Base-by-base conservation (phyloP, 441 rosid genomes). In the Populus trichocarpa region DNA sequence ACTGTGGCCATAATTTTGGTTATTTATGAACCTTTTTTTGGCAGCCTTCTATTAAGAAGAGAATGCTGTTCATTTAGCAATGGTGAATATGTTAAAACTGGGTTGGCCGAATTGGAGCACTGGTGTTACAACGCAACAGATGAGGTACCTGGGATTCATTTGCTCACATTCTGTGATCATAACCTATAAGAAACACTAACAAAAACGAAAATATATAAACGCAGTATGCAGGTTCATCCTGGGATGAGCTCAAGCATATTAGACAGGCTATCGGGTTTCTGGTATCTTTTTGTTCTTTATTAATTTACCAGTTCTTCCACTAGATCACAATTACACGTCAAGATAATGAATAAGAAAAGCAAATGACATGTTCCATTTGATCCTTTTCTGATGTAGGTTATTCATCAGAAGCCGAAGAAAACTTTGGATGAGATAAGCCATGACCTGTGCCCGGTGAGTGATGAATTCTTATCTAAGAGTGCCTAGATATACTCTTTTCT, bases 31-130 rank as follows among this genome's bases (percentile, higher is more conserved):
- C 23, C 32, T 35, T 10, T 69, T 72, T 23, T 28, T 72, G 78
- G 79, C 91, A 95, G 99, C 67, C 97, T 97, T 83, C 73, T 95
- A 42, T 81, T 97, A 75, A 88, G 99, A 84, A 90, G 99, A 67
- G 99, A 97, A 80, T 95, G 99, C 70, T 97, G 99, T 78, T 95
- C 99, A 22, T 97, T 97, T 83, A 95, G 99, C 82, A 97, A 97
- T 75, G 99, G 99, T 0, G 99, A 97, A 83, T 95, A 97, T 64
- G 99, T 95, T 10, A 97, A 95, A 85, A 90, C 99, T 25, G 99
- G 99, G 75, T 83, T 97, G 80, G 96, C 97, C 80, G 99, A 97
- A 85, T 82, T 97, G 83, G 99, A 97, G 81, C 94, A 95, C 71
- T 97, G 98, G 99, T 94, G 98, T 84, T 91, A 88, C 79, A 89